A percentile compares a stretch with the other conserved stretches of the same genome.
These are phyloP conservation scores for Pseudocercospora ulei DNA, from an alignment of 2,329 filamentous ascomycete species.

Conservation along the genomic window DNA sequence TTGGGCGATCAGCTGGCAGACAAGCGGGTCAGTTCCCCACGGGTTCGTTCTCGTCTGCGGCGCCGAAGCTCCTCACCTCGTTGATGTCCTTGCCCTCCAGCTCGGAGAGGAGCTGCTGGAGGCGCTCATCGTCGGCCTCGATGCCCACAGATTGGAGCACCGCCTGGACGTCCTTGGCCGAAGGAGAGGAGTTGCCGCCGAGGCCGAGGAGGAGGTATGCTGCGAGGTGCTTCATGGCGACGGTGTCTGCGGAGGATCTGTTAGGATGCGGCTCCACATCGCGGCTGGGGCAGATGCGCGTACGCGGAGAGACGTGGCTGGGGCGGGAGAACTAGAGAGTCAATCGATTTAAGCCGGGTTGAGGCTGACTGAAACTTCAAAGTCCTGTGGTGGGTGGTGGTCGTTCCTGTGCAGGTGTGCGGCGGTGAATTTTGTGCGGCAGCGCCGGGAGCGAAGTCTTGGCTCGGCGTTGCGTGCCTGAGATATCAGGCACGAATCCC, in stretches of 20 bases:
- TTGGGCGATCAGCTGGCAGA: constrained; percentile 86
- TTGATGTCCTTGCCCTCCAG: constrained; percentile 85
- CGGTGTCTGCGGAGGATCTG: constrained; percentile 18
- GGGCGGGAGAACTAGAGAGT: constrained; percentile 66
- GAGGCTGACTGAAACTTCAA: constrained; percentile 97
- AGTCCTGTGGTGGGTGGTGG: constrained; percentile 49
- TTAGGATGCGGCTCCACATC: constrained; percentile 11
- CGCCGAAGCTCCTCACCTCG: too few species aligned
- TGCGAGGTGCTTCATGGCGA: constrained; percentile 99
- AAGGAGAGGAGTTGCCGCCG: constrained; percentile 82
- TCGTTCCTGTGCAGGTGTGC: constrained; percentile 1
- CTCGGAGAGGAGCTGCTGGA: constrained; percentile 79
- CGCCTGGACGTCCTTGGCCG: constrained; percentile 71
- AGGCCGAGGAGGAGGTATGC: constrained; percentile 96
- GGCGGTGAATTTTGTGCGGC: neutral
- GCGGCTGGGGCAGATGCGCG: too few species aligned
- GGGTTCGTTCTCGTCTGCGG: too few species aligned
- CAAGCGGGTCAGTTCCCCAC: too few species aligned
- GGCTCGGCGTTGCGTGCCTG: constrained; percentile 7
- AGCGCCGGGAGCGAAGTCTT: constrained; percentile 10
- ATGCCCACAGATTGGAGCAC: constrained; percentile 92
- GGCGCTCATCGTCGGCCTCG: constrained; percentile 80
- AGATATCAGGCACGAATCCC: too few species aligned
- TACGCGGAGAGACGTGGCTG: constrained; percentile 21
- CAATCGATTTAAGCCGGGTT: constrained; percentile 98